A percentile compares a stretch with the other conserved stretches of the same genome.
phyloP scores from a whole-genome alignment of 1,284 basidiomycete species.

The Rhodotorula sp. region DNA sequence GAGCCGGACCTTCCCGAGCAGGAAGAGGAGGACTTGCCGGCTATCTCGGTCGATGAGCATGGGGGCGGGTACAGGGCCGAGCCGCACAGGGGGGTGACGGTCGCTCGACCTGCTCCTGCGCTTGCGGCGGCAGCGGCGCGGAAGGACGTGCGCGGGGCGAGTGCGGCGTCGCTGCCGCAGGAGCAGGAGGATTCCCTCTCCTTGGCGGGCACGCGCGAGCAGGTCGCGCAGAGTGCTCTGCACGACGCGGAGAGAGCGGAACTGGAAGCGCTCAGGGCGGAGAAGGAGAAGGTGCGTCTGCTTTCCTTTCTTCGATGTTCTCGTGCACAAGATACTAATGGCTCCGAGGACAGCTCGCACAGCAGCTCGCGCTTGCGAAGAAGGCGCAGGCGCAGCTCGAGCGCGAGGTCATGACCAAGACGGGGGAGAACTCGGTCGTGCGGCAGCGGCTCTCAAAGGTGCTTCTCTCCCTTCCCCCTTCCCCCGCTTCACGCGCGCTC shows the following conservation, averaged over 20 bases:
- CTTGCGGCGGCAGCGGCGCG: not conserved
- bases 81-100: conserved; percentile 17
- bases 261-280: conserved; percentile 23
- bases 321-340: not conserved
- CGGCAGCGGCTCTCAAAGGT: conserved; percentile 20
- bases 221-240: not conserved
- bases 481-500: too few relatives aligned
- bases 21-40: conserved; percentile 33
- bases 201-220: not conserved
- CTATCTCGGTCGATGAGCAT: conserved; percentile 16
- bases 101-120: not conserved
- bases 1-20: not conserved
- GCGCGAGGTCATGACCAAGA: not conserved
- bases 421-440: conserved; percentile 26
- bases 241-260: conserved; percentile 16
- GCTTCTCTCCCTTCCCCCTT: not conserved
- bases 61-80: conserved; percentile 16
- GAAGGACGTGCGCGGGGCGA: not conserved
- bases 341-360: not conserved
- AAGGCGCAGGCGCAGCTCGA: conserved; percentile 10
- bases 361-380: not conserved
- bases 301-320: not conserved
- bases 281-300: conserved; percentile 20
- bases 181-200: not conserved
- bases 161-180: not conserved